phyloP scores from a whole-genome alignment of 768 basidiomycete genomes.

The Gyrodon lividus region DNA sequence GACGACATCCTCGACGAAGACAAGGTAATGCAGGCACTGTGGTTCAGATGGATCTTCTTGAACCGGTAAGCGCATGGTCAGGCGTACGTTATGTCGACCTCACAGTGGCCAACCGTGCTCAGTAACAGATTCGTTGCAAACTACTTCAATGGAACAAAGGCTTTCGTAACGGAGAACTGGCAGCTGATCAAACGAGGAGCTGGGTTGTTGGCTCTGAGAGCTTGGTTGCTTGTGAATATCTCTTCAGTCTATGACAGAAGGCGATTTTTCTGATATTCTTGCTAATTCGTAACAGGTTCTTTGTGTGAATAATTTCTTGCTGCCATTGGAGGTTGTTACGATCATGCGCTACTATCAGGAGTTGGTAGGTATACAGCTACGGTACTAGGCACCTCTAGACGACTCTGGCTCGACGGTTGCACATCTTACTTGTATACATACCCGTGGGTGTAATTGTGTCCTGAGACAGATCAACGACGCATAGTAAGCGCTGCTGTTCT shows the following conservation, averaged over 20 bases:
- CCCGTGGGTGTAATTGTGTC: too few species aligned
- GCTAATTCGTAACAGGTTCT: conserved; percentile 44
- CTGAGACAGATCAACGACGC: too few species aligned
- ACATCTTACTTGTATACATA: too few species aligned
- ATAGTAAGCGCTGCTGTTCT: too few species aligned
- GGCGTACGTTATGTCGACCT: background rate
- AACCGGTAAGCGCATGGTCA: conserved; percentile 45
- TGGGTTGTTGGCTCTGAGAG: conserved; percentile 62
- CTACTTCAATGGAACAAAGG: conserved; percentile 50
- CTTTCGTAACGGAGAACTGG: conserved; percentile 64
- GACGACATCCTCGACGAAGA: conserved; percentile 73
- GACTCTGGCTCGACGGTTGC: too few species aligned
- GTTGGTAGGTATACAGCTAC: conserved; percentile 44
- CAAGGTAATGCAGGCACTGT: conserved; percentile 77
- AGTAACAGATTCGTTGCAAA: conserved; percentile 57
- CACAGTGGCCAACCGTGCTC: background rate
- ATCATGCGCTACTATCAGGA: conserved; percentile 55
- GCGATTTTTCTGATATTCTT: background rate
- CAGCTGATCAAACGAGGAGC: conserved; percentile 66
- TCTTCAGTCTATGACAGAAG: background rate
- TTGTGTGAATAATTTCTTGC: conserved; percentile 53
- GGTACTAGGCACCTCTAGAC: conserved; percentile 20
- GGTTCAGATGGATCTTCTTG: conserved; percentile 72
- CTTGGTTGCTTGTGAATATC: conserved; percentile 55
- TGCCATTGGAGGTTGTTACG: conserved; percentile 46